These are phyloP conservation scores for Trichoderma sp. DNA, from an alignment of 2,329 filamentous ascomycete species.

Conservation along the genomic window DNA sequence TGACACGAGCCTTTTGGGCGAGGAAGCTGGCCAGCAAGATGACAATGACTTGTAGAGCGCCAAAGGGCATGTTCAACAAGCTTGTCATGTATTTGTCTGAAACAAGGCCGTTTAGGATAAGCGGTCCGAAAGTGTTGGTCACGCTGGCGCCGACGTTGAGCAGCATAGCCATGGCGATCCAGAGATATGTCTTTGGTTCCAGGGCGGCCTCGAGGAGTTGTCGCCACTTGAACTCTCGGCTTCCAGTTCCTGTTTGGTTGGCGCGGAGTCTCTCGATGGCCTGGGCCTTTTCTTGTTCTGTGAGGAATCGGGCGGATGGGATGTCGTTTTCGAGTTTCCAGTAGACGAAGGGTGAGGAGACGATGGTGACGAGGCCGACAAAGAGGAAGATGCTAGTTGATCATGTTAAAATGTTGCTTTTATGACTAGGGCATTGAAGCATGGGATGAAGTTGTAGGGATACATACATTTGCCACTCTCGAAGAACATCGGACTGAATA, in stretches of 20 bases:
- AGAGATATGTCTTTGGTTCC: slow-evolving; percentile 60
- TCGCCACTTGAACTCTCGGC: slow-evolving; percentile 66
- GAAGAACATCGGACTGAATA: slow-evolving; percentile 40
- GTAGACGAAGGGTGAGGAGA: slow-evolving; percentile 60
- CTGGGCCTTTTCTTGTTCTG: slow-evolving; percentile 64
- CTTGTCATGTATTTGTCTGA: slow-evolving; percentile 60
- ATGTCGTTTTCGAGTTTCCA: slow-evolving; percentile 62
- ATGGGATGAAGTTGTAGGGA: background rate
- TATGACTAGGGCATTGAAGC: background rate
- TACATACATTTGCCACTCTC: slow-evolving; percentile 27
- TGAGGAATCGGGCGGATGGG: slow-evolving; percentile 58
- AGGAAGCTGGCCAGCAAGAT: slow-evolving; percentile 61
- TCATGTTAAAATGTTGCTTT: background rate
- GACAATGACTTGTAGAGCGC: slow-evolving; percentile 59
- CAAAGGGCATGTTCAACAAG: slow-evolving; percentile 68
- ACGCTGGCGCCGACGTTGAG: slow-evolving; percentile 66
- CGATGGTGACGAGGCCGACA: slow-evolving; percentile 61
- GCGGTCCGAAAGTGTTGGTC: slow-evolving; percentile 64
- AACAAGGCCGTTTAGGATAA: slow-evolving; percentile 62
- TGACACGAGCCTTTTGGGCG: slow-evolving; percentile 57
- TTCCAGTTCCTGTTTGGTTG: slow-evolving; percentile 75
- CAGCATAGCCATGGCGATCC: slow-evolving; percentile 60
- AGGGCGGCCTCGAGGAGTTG: slow-evolving; percentile 58
- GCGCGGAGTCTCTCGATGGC: slow-evolving; percentile 70
- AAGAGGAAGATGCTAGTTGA: slow-evolving; percentile 54